phyloP scores from a whole-genome alignment of 2,329 filamentous ascomycete species.

The Dactylellina sp. region DNA sequence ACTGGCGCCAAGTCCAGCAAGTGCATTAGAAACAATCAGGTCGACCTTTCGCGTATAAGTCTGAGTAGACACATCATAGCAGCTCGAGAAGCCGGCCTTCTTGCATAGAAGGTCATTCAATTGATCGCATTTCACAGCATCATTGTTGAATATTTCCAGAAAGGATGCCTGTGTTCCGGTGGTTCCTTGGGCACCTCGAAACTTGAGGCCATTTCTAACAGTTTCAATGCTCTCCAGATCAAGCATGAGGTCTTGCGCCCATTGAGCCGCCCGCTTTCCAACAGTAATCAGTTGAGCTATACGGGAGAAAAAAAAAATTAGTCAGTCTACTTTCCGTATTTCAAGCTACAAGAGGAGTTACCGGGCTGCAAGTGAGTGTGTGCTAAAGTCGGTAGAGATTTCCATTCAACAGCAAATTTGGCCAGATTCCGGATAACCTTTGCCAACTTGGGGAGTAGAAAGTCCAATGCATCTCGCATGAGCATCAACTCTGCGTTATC shows the following conservation, averaged over 20 bases:
- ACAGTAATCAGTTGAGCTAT: constrained; percentile 73
- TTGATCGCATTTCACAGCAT: constrained; percentile 68
- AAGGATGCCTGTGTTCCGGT: constrained; percentile 84
- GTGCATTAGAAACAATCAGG: constrained; percentile 80
- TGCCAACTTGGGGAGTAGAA: constrained; percentile 82
- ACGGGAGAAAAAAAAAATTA: constrained; percentile 53
- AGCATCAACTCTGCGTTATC: constrained; percentile 85
- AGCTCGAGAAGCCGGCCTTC: constrained; percentile 74
- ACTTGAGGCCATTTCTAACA: constrained; percentile 75
- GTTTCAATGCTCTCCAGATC: constrained; percentile 80
- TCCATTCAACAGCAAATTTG: constrained; percentile 78
- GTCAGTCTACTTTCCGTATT: constrained; percentile 59
- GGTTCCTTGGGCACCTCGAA: constrained; percentile 79
- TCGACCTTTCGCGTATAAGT: constrained; percentile 87
- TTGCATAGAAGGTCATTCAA: constrained; percentile 74
- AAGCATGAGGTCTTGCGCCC: constrained; percentile 80
- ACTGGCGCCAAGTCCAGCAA: constrained; percentile 81
- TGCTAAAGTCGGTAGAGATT: constrained; percentile 77
- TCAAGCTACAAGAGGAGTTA: not conserved
- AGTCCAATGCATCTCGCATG: constrained; percentile 77
- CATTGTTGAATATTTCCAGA: constrained; percentile 70
- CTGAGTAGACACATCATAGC: constrained; percentile 76
- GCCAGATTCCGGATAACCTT: constrained; percentile 81
- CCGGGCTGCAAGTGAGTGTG: constrained; percentile 78
- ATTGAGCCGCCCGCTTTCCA: constrained; percentile 76